Conservation (phyloP, 768 basidiomycete species). For the Sistotremastrum niveocremeum region DNA sequence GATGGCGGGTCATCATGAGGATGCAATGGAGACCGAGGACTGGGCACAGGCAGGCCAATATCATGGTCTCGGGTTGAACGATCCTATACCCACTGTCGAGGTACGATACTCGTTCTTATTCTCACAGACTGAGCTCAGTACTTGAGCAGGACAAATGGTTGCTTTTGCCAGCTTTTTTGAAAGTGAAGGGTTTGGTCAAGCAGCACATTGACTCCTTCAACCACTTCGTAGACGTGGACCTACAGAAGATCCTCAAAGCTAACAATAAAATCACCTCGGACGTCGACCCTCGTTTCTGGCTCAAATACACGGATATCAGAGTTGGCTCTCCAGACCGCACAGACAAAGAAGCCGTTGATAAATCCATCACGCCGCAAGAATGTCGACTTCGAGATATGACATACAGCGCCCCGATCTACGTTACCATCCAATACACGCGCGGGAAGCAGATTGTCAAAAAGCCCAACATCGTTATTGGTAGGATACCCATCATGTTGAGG, state of each 20-base stretch:
- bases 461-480: conserved; percentile 74
- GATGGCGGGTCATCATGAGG: background rate
- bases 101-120: conserved; percentile 28
- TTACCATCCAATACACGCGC: conserved; percentile 89
- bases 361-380: conserved; percentile 88
- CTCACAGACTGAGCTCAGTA: conserved; percentile 3
- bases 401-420: conserved; percentile 85
- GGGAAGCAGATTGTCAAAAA: conserved; percentile 80
- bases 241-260: conserved; percentile 91
- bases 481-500: conserved; percentile 91
- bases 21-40: conserved; percentile 24
- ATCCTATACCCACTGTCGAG: conserved; percentile 84
- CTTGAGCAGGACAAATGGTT: conserved; percentile 89
- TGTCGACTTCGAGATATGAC: conserved; percentile 92
- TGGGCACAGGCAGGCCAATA: conserved; percentile 46
- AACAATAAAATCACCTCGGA: conserved; percentile 93
- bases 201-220: conserved; percentile 99
- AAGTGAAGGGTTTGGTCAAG: conserved; percentile 97
- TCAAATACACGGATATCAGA: conserved; percentile 91
- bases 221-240: conserved; percentile 94
- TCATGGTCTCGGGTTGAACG: conserved; percentile 67
- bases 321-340: conserved; percentile 87
- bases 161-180: conserved; percentile 86
- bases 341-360: conserved; percentile 66
- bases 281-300: conserved; percentile 91